Base-by-base conservation (phyloP, 768 basidiomycete species). In the Mycena polygramma region DNA sequence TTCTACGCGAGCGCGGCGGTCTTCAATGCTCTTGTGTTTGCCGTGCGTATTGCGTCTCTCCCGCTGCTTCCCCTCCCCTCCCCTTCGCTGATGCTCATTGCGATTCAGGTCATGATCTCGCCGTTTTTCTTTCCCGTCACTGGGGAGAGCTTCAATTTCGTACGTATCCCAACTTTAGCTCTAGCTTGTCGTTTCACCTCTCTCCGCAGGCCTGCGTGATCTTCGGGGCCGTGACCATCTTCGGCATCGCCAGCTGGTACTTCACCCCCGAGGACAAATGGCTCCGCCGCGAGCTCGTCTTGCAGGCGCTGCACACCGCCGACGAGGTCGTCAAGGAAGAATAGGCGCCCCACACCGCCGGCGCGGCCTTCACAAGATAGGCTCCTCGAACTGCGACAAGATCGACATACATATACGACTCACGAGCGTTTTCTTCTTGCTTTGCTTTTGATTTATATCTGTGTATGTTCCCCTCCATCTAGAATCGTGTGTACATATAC, bases 191-290 rank as follows among this genome's bases (percentile, higher is more conserved):
- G 55, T 68, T 68, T 65, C 26, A 45, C 60, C 26, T 17, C 20
- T 64, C 36, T 46, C 30, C 30, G 36, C 57, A 94, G 93, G 90
- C 93, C 9, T 82, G 84, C 58, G 93, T 94, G 52, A 96, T 97
- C 70, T 92, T 96, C 73, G 93, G 89, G 13, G 82, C 86, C 20
- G 90, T 95, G 69, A 93, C 94, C 4, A 82, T 96, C 70, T 92
- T 95, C 72, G 96, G 91, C 6, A 69, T 94, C 66, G 68, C 91
- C 43, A 89, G 88, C 66, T 97, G 93, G 92, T 94, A 89, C 77
- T 86, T 95, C 75, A 91, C 89, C 0, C 93, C 95, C 0, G 87
- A 91, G 76, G 87, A 94, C 15, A 90, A 89, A 73, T 97, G 96
- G 96, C 84, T 97, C 53, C 88, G 89, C 68, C 84, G 85, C 51